phyloP scores from a whole-genome alignment of 805 yeast species.

The Saccharomycopsis babjevae region DNA sequence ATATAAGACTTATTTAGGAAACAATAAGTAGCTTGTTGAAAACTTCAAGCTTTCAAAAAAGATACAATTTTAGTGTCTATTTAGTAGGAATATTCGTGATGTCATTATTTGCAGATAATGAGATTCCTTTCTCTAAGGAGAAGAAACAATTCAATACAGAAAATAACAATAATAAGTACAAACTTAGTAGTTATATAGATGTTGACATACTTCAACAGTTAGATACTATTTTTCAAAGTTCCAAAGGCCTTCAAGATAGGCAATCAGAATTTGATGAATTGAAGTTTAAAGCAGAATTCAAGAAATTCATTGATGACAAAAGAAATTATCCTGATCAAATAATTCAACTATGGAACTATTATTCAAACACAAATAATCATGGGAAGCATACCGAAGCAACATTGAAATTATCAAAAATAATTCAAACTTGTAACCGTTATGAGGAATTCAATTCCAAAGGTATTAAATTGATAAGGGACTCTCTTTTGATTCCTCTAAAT shows the following conservation, averaged over 20 bases:
- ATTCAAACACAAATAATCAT: constrained; percentile 41
- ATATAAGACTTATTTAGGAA: neutral
- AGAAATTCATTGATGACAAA: constrained; percentile 17
- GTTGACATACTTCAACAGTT: neutral
- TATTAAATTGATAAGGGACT: constrained; percentile 36
- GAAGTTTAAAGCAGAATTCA: neutral
- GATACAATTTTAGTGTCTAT: neutral
- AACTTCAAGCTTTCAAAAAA: neutral
- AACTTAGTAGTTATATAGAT: constrained; percentile 2
- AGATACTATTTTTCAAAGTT: neutral
- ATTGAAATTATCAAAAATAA: constrained; percentile 28
- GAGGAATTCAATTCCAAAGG: constrained; percentile 22
- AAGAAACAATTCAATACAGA: neutral
- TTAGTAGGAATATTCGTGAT: neutral
- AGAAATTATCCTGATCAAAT: constrained; percentile 28
- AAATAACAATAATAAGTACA: constrained; percentile 1
- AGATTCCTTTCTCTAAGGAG: constrained; percentile 4
- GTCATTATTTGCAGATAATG: neutral
- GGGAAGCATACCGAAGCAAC: constrained; percentile 37
- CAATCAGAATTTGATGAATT: neutral
- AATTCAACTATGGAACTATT: constrained; percentile 39
- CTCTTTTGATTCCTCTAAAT: constrained; percentile 39
- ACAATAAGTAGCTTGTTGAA: neutral
- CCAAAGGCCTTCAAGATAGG: neutral
- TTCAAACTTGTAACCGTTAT: neutral